Evolutionary conservation across 2,329 filamentous ascomycete species (phyloP), one percentile per base, ranked within the genome.

Genomic region (Orbilia blumenaviensis): DNA sequence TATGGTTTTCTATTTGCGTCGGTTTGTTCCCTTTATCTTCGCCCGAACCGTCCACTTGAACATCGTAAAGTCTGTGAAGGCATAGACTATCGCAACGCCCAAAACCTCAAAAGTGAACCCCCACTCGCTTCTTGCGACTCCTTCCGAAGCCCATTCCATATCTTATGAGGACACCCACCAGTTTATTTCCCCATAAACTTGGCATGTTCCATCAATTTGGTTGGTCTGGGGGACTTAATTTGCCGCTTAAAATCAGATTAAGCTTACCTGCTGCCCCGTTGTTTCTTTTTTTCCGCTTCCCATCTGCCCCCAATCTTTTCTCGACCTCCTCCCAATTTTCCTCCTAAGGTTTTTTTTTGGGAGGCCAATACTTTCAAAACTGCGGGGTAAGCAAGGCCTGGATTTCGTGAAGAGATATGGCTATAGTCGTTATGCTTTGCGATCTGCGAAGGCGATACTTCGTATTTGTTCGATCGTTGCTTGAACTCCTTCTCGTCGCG

Each of bases 121-220:
- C 38, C 67, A 63, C 66, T 46, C 66, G 44, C 54, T 36, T 36
- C 10, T 50, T 32, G 41, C 32, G 29, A 66, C 41, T 44, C 36
- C 46, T 54, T 48, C 44, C 56, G 67, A 66, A 41, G 68, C 54
- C 58, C 21, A 48, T 52, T 18, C 29, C 25, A 38, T 21, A 23
- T 63, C 46, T 21, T 38, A n/a, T 56, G 58, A 64, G 60, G 48
- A 62, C 60, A 34, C 48, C 61, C 54, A 52, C 66, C 61, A 36
- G 18, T 58, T 73, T 74, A 74, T 74, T 76, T 76, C 72, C 72
- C 72, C 72, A 76, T 76, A 76, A 69, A 76, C 72, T 76, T 76
- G 72, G 72, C 72, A 69, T 27, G 72, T 66, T 76, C 72, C 72
- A 69, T 69, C 58, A 66, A 69, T 76, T 58, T 76, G 72, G 72